phyloP scores from a whole-genome alignment of 2,329 filamentous ascomycete genomes.

The Apiospora arundinis region DNA sequence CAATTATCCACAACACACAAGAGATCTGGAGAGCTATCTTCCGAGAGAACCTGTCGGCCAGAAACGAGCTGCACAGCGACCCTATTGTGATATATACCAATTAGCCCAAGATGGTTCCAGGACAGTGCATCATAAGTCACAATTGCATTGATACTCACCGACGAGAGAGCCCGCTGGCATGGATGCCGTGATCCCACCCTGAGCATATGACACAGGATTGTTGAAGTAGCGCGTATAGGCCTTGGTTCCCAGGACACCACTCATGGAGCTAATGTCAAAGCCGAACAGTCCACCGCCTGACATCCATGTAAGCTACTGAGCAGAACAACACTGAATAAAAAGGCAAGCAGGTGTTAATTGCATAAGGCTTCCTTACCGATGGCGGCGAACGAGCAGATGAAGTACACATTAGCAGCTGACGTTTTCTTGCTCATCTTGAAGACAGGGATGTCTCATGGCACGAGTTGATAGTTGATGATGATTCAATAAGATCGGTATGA shows the following conservation, averaged over 20 bases:
- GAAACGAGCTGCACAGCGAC: conserved; percentile 55
- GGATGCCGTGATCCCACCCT: conserved; percentile 74
- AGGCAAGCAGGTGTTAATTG: neutral
- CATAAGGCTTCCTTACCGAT: conserved; percentile 56
- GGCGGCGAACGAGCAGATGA: conserved; percentile 67
- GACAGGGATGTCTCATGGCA: neutral
- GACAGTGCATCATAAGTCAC: neutral
- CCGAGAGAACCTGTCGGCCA: conserved; percentile 58
- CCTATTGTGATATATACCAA: conserved; percentile 37
- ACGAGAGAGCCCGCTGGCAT: conserved; percentile 77
- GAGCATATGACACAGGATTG: conserved; percentile 61
- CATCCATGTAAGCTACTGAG: conserved; percentile 10
- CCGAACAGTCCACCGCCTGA: conserved; percentile 75
- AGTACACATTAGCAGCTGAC: conserved; percentile 59
- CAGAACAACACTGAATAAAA: neutral
- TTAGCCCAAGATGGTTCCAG: conserved; percentile 25
- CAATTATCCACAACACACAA: conserved; percentile 58
- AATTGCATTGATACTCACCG: conserved; percentile 43
- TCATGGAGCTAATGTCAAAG: conserved; percentile 81
- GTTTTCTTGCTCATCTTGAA: conserved; percentile 43
- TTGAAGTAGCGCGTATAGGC: conserved; percentile 77
- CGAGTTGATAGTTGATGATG: neutral
- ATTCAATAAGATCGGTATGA: neutral
- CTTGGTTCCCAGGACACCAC: conserved; percentile 68
- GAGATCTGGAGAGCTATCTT: conserved; percentile 56